phyloP scores from a whole-genome alignment of 306 rosid species.

The Citrullus mucosospermus region DNA sequence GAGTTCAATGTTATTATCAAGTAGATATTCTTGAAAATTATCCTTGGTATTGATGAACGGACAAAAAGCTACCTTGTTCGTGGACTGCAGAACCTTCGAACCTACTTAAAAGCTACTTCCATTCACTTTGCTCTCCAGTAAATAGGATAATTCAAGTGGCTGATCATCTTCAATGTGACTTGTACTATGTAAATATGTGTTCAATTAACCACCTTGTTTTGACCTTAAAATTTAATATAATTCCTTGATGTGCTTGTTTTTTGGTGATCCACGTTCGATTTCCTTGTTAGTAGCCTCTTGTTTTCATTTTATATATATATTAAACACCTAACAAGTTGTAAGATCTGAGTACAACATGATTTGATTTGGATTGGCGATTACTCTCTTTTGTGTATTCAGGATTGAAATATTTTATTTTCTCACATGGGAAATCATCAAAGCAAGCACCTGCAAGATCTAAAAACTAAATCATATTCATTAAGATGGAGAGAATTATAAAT shows the following conservation, averaged over 20 bases:
- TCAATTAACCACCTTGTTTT: conserved; percentile 19
- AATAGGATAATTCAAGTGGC: no score
- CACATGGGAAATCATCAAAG: neutral
- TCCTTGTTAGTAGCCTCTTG: conserved; percentile 1
- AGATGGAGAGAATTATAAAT: neutral
- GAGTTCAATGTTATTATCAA: no score
- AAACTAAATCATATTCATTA: no score
- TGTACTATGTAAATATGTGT: neutral
- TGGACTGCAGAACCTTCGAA: no score
- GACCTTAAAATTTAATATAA: neutral
- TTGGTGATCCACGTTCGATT: neutral
- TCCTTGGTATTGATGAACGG: no score
- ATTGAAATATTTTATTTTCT: neutral
- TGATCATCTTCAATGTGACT: neutral
- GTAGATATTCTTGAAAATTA: no score
- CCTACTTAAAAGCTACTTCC: no score
- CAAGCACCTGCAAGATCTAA: neutral
- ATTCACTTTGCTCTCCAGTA: no score
- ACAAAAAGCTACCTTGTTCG: no score
- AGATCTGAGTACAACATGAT: neutral
- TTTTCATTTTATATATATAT: neutral
- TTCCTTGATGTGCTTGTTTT: conserved; percentile 10
- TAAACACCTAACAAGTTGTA: neutral
- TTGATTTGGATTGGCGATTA: neutral
- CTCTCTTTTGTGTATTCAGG: neutral